Base-by-base conservation (phyloP, 192 early-diverging fungal species). In the Chytriomyces sp. region DNA sequence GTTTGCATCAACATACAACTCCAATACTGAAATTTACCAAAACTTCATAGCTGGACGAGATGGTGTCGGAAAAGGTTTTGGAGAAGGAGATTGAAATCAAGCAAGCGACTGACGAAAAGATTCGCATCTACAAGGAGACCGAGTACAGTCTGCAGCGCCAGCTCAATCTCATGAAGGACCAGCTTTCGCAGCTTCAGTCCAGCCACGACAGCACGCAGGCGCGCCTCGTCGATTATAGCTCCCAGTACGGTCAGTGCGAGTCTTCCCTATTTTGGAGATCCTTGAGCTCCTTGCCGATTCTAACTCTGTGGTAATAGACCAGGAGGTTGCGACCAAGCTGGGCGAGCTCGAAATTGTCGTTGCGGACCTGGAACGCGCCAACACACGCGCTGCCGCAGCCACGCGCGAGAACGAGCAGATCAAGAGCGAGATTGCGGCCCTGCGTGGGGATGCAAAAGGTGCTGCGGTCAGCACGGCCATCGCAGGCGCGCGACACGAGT, bases 331-430 rank as follows among this genome's bases (percentile, higher is more conserved):
- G 2, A 87, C 80, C 8, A 90, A 91, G 66, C 80, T 94, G 31
- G 93, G 92, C 5, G 95, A 96, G 66, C 78, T 94, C n/a, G 94
- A 98, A 70, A 94, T 98, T 54, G 77, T 94, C 4, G 83, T 89
- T 44, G 81, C 89, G 52, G 95, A 98, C 65, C 79, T 95, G 40
- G 94, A 98, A 59, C 87, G 90, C 28, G 88, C 91, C 19, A 91
- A 92, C 53, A 82, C 82, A 38, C 91, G 86, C 58, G 79, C 91
- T 6, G 84, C 85, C 4, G 84, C 89, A 38, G 73, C 91, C 55
- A 86, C 90, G 72, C 76, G 89, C 12, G 88, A 93, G 55, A 93
- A 92, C 67, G 64, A 60, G 10, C 34, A 70, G 36, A 57, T 75
- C 2, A 64, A 77, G n/a, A 65, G 65, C 19, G 63, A 73, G 31